phyloP scores from a whole-genome alignment of 805 yeast genomes.

The Blastobotrys chiropterorum region DNA sequence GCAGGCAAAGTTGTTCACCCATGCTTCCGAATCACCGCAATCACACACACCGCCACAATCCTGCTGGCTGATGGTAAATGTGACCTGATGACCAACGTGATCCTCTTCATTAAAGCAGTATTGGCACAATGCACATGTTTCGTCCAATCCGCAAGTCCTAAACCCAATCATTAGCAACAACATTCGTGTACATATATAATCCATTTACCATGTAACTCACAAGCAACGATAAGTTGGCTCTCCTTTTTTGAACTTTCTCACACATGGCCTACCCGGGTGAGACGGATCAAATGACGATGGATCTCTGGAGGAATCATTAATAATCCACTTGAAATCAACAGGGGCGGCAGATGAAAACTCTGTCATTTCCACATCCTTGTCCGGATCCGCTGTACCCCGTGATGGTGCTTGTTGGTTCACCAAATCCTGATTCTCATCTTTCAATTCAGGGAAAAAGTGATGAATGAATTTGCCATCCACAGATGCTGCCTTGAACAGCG shows the following conservation, averaged over 20 bases:
- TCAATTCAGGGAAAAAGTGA: constrained; percentile 34
- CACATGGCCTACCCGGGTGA: constrained; percentile 69
- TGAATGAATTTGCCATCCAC: constrained; percentile 36
- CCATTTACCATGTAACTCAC: no score
- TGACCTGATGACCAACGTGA: constrained; percentile 69
- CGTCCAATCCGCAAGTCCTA: constrained; percentile 70
- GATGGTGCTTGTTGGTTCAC: constrained; percentile 3
- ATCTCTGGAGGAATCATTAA: constrained; percentile 23
- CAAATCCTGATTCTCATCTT: constrained; percentile 3
- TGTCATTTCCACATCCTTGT: constrained; percentile 24
- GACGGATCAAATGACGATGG: constrained; percentile 25
- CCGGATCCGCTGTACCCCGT: constrained; percentile 17
- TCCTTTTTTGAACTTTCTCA: constrained; percentile 64
- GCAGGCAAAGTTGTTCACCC: constrained; percentile 54
- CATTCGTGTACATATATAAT: no score
- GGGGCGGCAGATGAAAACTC: constrained; percentile 19
- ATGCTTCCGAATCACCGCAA: constrained; percentile 86
- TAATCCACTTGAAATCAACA: constrained; percentile 16
- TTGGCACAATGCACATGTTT: constrained; percentile 77
- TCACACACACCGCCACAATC: constrained; percentile 78
- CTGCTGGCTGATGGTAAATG: constrained; percentile 50
- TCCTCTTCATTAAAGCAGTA: constrained; percentile 63
- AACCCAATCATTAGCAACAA: not conserved
- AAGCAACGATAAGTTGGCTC: constrained; percentile 75
- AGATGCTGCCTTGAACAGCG: constrained; percentile 41